These are phyloP conservation scores for Exophiala mesophila DNA, from an alignment of 2,329 filamentous ascomycete species.

Conservation along the genomic window DNA sequence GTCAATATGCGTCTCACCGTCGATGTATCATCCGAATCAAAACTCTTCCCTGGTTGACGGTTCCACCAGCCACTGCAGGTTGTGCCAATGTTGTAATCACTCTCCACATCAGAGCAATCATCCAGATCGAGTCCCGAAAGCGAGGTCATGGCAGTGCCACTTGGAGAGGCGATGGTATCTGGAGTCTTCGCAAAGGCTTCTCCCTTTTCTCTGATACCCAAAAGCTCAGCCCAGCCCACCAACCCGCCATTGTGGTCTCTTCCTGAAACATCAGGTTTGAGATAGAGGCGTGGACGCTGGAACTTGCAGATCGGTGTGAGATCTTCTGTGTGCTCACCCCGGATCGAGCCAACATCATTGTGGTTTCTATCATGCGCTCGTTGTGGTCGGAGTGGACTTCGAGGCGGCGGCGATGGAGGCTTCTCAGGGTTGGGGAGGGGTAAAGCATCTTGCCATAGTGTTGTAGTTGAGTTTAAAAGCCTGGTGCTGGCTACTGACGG, in stretches of 20 bases:
- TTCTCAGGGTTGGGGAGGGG: too few species aligned
- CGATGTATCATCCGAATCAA: background rate
- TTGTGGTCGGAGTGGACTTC: background rate
- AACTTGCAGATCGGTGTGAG: background rate
- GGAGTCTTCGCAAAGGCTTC: too few species aligned
- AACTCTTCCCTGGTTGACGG: background rate
- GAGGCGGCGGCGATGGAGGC: background rate
- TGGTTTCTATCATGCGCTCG: background rate
- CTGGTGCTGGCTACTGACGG: too few species aligned
- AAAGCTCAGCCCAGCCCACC: conserved; percentile 41
- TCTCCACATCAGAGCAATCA: too few species aligned
- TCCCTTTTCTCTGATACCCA: conserved; percentile 36
- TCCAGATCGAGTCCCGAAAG: too few species aligned
- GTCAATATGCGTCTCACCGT: background rate
- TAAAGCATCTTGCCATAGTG: too few species aligned
- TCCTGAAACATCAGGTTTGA: conserved; percentile 39
- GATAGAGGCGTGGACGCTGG: conserved; percentile 33
- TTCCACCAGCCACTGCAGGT: conserved; percentile 12
- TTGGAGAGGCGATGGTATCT: too few species aligned
- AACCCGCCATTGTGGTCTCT: conserved; percentile 42
- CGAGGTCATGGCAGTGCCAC: too few species aligned
- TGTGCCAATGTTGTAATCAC: too few species aligned
- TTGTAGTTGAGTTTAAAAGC: too few species aligned
- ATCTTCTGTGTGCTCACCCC: background rate
- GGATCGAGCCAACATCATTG: background rate